A percentile compares a stretch with the other conserved stretches of the same genome.
phyloP scores from a whole-genome alignment of 108 stramenopile species.

The Parietichytrium sp. region DNA sequence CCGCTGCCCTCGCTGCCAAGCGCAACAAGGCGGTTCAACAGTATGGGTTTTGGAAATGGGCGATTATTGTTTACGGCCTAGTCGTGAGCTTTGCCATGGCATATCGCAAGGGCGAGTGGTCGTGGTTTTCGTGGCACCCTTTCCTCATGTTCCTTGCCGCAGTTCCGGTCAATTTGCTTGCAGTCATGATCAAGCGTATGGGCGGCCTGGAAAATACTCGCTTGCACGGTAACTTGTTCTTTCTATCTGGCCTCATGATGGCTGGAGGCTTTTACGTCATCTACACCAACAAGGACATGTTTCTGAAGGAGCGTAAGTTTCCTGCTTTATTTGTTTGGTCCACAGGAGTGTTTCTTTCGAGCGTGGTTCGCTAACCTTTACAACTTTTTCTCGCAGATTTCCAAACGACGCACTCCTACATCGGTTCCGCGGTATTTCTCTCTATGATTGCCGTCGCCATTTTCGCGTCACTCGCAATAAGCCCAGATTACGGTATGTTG shows the following conservation, averaged over 20 bases:
- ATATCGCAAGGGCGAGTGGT: too few species aligned
- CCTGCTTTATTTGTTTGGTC: too few species aligned
- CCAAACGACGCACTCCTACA: not conserved
- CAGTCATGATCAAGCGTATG: not conserved
- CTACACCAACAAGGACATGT: constrained; percentile 38
- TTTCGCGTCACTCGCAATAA: not conserved
- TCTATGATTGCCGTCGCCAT: not conserved
- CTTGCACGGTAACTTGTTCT: not conserved
- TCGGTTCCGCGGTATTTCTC: not conserved
- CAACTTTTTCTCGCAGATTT: too few species aligned
- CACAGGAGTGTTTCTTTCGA: too few species aligned
- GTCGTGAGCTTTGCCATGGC: too few species aligned
- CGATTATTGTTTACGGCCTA: too few species aligned
- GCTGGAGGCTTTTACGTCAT: constrained; percentile 2
- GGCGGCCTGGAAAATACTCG: constrained; percentile 35
- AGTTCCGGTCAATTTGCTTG: not conserved
- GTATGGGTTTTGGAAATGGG: too few species aligned
- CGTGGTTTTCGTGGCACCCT: constrained; percentile 31
- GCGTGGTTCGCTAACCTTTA: too few species aligned
- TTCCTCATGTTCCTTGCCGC: not conserved
- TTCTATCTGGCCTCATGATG: not conserved
- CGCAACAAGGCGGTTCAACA: too few species aligned
- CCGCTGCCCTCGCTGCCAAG: too few species aligned
- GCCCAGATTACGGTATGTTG: constrained; percentile 7
- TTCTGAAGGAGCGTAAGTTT: not conserved